These are phyloP conservation scores for Phytophthora tubulina DNA, from an alignment of 352 stramenopile species.

Conservation along the genomic window DNA sequence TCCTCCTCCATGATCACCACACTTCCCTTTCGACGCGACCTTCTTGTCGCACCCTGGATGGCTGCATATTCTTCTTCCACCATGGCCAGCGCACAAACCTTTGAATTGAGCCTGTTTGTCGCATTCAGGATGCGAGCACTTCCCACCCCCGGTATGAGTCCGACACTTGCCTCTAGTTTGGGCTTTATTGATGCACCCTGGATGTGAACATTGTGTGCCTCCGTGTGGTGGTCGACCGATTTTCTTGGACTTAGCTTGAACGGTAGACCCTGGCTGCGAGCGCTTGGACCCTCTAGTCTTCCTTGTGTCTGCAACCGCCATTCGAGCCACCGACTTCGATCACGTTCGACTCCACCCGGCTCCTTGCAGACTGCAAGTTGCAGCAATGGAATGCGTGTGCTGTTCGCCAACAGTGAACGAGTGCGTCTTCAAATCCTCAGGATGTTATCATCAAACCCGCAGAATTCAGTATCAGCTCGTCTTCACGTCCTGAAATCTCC, in stretches of 20 bases:
- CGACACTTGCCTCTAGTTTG: slow-evolving; percentile 27
- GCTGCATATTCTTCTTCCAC: slow-evolving; percentile 24
- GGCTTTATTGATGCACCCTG: slow-evolving; percentile 21
- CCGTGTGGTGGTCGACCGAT: slow-evolving; percentile 20
- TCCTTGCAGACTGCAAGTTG: too few species aligned
- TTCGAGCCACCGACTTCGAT: neutral
- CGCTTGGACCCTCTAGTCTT: slow-evolving; percentile 3
- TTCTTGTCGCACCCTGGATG: slow-evolving; percentile 25
- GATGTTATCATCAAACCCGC: too few species aligned
- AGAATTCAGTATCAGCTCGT: neutral
- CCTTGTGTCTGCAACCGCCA: slow-evolving; percentile 8
- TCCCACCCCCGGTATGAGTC: slow-evolving; percentile 22
- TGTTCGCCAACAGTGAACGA: too few species aligned
- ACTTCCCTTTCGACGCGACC: slow-evolving; percentile 26
- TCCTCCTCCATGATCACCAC: slow-evolving; percentile 21
- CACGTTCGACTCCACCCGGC: too few species aligned
- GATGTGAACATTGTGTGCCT: slow-evolving; percentile 7
- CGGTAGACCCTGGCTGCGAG: neutral
- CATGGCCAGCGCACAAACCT: slow-evolving; percentile 26
- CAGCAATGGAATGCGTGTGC: too few species aligned
- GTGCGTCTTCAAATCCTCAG: too few species aligned
- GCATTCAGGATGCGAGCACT: slow-evolving; percentile 15
- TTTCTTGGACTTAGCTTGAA: slow-evolving; percentile 14
- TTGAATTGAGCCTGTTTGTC: slow-evolving; percentile 33
- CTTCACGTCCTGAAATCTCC: slow-evolving; percentile 10